Conservation (phyloP, 345 rosid genomes). For the Draba incana region DNA sequence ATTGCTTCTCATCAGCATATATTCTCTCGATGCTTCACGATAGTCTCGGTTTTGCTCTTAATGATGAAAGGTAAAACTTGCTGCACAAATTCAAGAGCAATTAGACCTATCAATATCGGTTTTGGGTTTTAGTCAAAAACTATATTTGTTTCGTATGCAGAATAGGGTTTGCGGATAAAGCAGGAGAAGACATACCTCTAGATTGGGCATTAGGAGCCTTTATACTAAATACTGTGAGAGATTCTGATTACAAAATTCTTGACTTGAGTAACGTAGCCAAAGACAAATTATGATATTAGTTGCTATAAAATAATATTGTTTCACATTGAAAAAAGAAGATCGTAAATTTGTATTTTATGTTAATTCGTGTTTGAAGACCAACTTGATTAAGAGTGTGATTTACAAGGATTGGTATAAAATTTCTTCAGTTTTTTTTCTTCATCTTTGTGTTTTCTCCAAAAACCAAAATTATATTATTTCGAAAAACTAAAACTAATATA, state of each 20-base stretch:
- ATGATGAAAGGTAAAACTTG: constrained; percentile 57
- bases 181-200: constrained; percentile 65
- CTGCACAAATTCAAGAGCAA: not conserved
- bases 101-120: not conserved
- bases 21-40: constrained; percentile 89
- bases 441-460: too few species aligned
- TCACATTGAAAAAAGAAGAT: not conserved
- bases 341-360: not conserved
- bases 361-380: not conserved
- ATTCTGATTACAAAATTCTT: constrained; percentile 36
- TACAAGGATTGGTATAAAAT: too few species aligned
- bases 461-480: too few species aligned
- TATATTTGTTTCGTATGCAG: constrained; percentile 42
- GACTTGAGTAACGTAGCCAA: constrained; percentile 10
- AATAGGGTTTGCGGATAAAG: constrained; percentile 60
- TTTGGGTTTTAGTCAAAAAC: not conserved
- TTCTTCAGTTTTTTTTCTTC: too few species aligned
- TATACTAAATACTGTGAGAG: constrained; percentile 57
- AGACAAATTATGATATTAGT: constrained; percentile 6
- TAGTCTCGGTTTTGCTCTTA: constrained; percentile 69
- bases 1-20: constrained; percentile 93
- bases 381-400: not conserved
- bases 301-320: not conserved
- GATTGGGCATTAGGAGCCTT: constrained; percentile 97
- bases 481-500: too few species aligned